Conservation (phyloP, 2,329 filamentous ascomycete species). For the Myriosclerotinia scirpicola region DNA sequence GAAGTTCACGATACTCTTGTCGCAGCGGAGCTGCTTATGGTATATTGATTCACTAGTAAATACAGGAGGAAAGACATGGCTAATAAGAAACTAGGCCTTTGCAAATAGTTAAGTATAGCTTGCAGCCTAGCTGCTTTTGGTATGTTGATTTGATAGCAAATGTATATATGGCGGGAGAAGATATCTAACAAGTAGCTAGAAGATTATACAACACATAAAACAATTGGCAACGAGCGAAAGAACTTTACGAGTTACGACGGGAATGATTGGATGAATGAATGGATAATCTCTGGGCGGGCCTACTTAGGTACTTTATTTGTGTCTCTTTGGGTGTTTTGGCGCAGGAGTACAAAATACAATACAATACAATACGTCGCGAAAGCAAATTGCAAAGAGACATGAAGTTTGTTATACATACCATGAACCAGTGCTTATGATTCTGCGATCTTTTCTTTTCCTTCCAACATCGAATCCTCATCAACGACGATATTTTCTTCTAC, state of each 20-base stretch:
- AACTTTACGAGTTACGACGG: not conserved
- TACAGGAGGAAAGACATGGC: too few relatives aligned
- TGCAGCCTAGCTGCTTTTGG: not conserved
- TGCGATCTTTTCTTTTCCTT: not conserved
- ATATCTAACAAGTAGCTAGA: not conserved
- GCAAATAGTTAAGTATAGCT: too few relatives aligned
- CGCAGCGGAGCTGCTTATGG: too few relatives aligned
- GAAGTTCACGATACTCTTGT: not conserved
- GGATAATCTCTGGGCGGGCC: not conserved
- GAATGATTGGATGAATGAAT: not conserved
- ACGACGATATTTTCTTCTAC: too few relatives aligned
- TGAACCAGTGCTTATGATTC: not conserved
- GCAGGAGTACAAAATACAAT: not conserved
- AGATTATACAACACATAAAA: not conserved
- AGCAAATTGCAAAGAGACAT: not conserved
- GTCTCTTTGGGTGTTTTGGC: not conserved
- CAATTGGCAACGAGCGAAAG: not conserved
- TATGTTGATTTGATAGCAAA: not conserved
- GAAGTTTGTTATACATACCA: slow-evolving; percentile 12
- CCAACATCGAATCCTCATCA: not conserved
- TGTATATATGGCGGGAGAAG: not conserved
- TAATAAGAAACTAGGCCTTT: too few relatives aligned
- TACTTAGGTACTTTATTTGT: slow-evolving; percentile 14
- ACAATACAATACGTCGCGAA: not conserved
- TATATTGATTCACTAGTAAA: too few relatives aligned